Conservation (phyloP, 1,284 basidiomycete genomes). For the Coniferiporia weirii region DNA sequence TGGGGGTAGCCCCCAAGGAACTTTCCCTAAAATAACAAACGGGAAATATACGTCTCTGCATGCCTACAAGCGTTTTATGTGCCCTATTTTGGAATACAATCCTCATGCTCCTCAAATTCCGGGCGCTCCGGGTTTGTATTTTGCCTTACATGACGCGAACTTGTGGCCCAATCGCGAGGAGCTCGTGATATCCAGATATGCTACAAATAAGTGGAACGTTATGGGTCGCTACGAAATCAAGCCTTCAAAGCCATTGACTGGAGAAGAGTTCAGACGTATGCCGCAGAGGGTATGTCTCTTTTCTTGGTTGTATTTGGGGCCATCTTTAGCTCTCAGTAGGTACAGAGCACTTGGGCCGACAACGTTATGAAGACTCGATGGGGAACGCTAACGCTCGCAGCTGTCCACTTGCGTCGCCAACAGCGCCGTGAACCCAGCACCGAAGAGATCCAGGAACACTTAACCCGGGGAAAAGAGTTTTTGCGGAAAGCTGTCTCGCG, state of each 20-base stretch:
- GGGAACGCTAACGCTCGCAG: slow-evolving; percentile 21
- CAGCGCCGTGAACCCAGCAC: slow-evolving; percentile 22
- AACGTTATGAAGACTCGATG: slow-evolving; percentile 21
- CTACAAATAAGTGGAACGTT: slow-evolving; percentile 28
- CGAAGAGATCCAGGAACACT: slow-evolving; percentile 18
- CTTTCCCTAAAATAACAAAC: not conserved
- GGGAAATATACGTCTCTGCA: not conserved
- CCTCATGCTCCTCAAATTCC: slow-evolving; percentile 28
- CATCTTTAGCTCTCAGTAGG: slow-evolving; percentile 11
- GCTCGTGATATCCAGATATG: slow-evolving; percentile 20
- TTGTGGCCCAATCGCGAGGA: slow-evolving; percentile 8
- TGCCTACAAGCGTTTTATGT: slow-evolving; percentile 21
- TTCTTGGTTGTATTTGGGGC: not conserved
- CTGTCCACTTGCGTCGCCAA: slow-evolving; percentile 20
- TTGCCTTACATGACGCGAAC: slow-evolving; percentile 9
- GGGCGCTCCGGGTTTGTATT: slow-evolving; percentile 27
- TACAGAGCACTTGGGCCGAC: slow-evolving; percentile 19
- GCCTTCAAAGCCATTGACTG: slow-evolving; percentile 24
- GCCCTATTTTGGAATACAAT: slow-evolving; percentile 23
- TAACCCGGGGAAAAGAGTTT: slow-evolving; percentile 6
- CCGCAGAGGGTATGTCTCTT: slow-evolving; percentile 14
- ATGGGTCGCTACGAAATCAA: slow-evolving; percentile 30
- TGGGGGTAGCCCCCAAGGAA: slow-evolving; percentile 3
- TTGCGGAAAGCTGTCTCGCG: slow-evolving; percentile 16
- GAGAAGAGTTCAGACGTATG: slow-evolving; percentile 28